Evolutionary conservation across 2,329 filamentous ascomycete species (phyloP).

Genomic region (Escovopsis sp.): DNA sequence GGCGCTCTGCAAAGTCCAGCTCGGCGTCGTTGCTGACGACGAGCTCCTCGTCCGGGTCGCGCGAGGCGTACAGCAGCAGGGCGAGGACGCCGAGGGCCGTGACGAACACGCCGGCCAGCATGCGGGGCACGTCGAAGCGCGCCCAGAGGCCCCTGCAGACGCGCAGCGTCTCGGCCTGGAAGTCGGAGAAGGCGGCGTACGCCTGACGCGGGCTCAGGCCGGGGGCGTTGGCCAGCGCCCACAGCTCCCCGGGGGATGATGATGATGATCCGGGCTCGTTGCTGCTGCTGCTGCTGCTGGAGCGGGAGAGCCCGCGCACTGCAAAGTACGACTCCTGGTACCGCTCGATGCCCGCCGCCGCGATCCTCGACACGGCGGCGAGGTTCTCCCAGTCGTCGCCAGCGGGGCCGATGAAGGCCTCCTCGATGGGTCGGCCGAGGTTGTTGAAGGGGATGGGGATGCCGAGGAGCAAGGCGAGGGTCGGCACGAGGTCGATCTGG

Average conservation of each 20-base stretch:
- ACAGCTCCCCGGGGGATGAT: conserved; percentile 26
- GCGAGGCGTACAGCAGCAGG: conserved; percentile 57
- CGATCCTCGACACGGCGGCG: conserved; percentile 58
- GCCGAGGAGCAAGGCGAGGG: conserved; percentile 71
- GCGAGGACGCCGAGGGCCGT: conserved; percentile 52
- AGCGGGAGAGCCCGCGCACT: conserved; percentile 51
- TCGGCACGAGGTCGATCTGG: conserved; percentile 94
- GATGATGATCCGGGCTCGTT: conserved; percentile 27
- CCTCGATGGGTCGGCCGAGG: conserved; percentile 80
- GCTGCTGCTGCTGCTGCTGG: no score
- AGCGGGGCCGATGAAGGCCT: conserved; percentile 64
- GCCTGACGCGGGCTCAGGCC: conserved; percentile 24
- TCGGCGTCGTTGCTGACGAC: conserved; percentile 39
- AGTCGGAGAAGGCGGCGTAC: conserved; percentile 49
- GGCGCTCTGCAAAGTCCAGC: conserved; percentile 43
- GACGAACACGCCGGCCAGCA: conserved; percentile 64
- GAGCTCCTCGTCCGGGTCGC: conserved; percentile 38
- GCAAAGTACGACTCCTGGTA: conserved; percentile 76
- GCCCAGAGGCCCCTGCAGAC: conserved; percentile 83
- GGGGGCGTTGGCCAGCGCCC: conserved; percentile 30
- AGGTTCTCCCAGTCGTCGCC: conserved; percentile 64
- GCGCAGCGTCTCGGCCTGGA: conserved; percentile 62
- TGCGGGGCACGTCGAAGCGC: conserved; percentile 74
- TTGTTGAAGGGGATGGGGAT: conserved; percentile 95
- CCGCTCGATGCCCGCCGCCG: conserved; percentile 72